Percentiles rank a stretch among this genome's conserved stretches.
Conservation (phyloP, 2,329 filamentous ascomycete species). For the Teratosphaeria viscida region DNA sequence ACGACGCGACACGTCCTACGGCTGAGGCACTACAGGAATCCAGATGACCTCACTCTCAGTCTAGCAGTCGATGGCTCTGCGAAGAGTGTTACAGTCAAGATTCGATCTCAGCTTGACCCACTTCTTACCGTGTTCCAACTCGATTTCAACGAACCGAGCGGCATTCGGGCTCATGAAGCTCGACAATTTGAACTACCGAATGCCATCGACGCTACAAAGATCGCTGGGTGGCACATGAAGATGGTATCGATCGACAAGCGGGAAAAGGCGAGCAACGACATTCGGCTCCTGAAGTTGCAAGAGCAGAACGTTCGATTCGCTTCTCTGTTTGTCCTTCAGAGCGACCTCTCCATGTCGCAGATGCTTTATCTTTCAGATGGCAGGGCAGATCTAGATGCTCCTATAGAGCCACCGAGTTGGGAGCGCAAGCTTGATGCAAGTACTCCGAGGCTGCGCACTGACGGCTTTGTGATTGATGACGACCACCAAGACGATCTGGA, state of each 20-base stretch:
- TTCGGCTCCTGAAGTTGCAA: not conserved
- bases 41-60: not conserved
- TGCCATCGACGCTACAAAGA: not conserved
- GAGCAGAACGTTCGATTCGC: not conserved
- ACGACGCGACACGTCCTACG: constrained; percentile 31
- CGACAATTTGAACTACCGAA: not conserved
- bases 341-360: not conserved
- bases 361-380: not conserved
- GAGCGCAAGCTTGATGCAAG: constrained; percentile 6
- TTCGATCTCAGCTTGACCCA: not conserved
- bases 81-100: not conserved
- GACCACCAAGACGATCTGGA: constrained; percentile 1
- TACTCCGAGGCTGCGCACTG: constrained; percentile 3
- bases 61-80: not conserved
- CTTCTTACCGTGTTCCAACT: not conserved
- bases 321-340: not conserved
- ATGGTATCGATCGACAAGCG: not conserved
- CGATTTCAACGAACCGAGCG: not conserved
- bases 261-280: not conserved
- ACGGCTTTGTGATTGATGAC: constrained; percentile 12
- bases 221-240: not conserved
- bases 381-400: not conserved
- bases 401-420: constrained; percentile 11
- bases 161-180: not conserved
- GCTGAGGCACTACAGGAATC: constrained; percentile 43